Conservation (phyloP, 352 stramenopile species). For the Globisporangium nodosum region DNA sequence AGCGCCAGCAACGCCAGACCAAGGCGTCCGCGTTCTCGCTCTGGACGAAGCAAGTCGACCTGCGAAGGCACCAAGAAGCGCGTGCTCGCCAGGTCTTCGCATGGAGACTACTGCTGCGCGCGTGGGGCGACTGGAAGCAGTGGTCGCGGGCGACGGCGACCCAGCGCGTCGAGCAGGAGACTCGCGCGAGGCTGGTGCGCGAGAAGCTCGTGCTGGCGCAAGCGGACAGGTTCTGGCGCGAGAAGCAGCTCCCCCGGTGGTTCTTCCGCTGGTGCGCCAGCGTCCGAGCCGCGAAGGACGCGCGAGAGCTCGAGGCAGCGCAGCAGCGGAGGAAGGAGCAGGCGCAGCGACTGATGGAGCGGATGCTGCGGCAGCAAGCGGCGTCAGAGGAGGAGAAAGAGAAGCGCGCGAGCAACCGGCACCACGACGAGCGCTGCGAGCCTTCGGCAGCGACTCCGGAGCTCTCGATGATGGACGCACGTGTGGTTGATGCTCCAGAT, state of each 20-base stretch:
- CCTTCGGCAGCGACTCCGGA: neutral
- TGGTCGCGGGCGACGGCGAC: neutral
- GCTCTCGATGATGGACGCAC: neutral
- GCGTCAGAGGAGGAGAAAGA: neutral
- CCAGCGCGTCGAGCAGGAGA: slow-evolving; percentile 12
- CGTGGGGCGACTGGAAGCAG: slow-evolving; percentile 19
- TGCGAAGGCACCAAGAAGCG: neutral
- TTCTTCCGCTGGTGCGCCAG: slow-evolving; percentile 46
- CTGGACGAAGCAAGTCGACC: slow-evolving; percentile 3
- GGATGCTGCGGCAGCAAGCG: slow-evolving; percentile 19
- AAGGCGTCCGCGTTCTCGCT: neutral
- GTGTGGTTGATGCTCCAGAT: neutral
- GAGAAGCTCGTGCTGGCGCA: slow-evolving; percentile 13
- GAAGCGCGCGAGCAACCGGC: no score
- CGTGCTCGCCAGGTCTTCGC: slow-evolving; percentile 6
- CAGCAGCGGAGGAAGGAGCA: slow-evolving; percentile 28
- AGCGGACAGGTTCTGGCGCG: slow-evolving; percentile 31
- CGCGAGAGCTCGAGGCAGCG: slow-evolving; percentile 14
- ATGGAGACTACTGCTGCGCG: slow-evolving; percentile 19
- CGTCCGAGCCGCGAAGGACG: slow-evolving; percentile 23
- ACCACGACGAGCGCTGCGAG: neutral
- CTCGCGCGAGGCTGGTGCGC: slow-evolving; percentile 10
- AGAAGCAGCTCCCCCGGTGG: slow-evolving; percentile 30
- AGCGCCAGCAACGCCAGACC: neutral
- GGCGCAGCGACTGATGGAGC: slow-evolving; percentile 32